A percentile compares a stretch with the other conserved stretches of the same genome.
phyloP scores from a whole-genome alignment of 805 yeast genomes.

The Cyberlindnera nakhonratchasimensis region DNA sequence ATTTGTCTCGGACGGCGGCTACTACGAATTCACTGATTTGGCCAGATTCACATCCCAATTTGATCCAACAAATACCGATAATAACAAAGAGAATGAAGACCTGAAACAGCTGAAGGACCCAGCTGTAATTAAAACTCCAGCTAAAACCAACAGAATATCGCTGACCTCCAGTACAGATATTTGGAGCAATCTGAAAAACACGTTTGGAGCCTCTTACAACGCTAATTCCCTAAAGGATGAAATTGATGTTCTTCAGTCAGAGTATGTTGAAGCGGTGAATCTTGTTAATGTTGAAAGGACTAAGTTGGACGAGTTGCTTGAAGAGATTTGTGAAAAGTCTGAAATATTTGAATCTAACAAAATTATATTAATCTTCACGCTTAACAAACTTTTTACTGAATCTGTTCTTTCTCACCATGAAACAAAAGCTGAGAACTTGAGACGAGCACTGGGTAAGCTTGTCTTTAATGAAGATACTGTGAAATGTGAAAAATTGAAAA shows the following conservation, averaged over 20 bases:
- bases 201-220: constrained; percentile 11
- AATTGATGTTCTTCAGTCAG: constrained; percentile 2
- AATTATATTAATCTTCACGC: constrained; percentile 12
- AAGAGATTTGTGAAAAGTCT: constrained; percentile 10
- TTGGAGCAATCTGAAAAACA: constrained; percentile 19
- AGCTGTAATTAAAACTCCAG: neutral
- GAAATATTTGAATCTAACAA: constrained; percentile 20
- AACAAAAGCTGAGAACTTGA: constrained; percentile 3
- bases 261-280: constrained; percentile 12
- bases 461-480: constrained; percentile 7
- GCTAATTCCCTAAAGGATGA: constrained; percentile 14
- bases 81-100: neutral
- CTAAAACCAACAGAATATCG: constrained; percentile 1
- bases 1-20: constrained; percentile 25
- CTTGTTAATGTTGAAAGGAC: constrained; percentile 5
- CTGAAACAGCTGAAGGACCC: neutral
- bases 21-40: constrained; percentile 28
- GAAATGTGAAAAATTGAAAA: constrained; percentile 12
- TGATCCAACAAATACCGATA: constrained; percentile 1
- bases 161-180: constrained; percentile 9
- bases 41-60: constrained; percentile 23
- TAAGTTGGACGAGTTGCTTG: constrained; percentile 15
- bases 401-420: constrained; percentile 8
- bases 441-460: neutral
- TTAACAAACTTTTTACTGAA: constrained; percentile 15